Conservation (phyloP, 257 asterid genomes). For the Nicotiana sylvestris region DNA sequence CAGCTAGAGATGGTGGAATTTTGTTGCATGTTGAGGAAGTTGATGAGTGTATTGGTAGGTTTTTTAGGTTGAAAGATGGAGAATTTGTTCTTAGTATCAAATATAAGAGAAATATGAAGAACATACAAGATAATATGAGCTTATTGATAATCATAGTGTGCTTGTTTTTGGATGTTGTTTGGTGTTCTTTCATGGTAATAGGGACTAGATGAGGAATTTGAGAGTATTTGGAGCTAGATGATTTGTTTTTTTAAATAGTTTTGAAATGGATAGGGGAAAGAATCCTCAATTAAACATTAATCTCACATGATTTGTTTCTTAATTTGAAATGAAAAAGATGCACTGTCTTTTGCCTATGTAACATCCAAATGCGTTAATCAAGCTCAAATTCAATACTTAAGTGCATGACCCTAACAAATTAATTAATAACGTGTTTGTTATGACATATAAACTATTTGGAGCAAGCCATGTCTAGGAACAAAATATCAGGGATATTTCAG, state of each 20-base stretch:
- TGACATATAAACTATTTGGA: neutral
- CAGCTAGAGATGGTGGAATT: slow-evolving; percentile 28
- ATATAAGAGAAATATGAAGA: slow-evolving; percentile 6
- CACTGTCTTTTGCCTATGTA: neutral
- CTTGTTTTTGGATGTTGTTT: slow-evolving; percentile 17
- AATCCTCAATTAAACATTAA: neutral
- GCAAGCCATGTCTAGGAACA: neutral
- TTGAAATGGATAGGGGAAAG: neutral
- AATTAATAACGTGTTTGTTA: neutral
- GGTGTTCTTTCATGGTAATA: neutral
- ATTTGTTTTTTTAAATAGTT: neutral
- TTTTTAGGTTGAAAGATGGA: slow-evolving; percentile 12
- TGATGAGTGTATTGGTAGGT: neutral
- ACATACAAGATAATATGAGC: slow-evolving; percentile 10
- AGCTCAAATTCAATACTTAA: neutral
- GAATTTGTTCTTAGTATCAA: slow-evolving; percentile 5
- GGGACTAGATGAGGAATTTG: neutral
- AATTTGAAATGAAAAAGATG: neutral
- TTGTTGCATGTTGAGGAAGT: slow-evolving; percentile 18
- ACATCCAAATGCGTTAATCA: neutral
- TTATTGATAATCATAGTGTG: slow-evolving; percentile 5
- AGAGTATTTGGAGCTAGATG: neutral
- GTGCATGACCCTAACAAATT: neutral
- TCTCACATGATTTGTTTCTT: slow-evolving; percentile 2
- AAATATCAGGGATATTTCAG: neutral